Evolutionary conservation across 2,329 filamentous ascomycete genomes (phyloP), one percentile per base, ranked within the genome.

Genomic region (Magnaporthiopsis poae): DNA sequence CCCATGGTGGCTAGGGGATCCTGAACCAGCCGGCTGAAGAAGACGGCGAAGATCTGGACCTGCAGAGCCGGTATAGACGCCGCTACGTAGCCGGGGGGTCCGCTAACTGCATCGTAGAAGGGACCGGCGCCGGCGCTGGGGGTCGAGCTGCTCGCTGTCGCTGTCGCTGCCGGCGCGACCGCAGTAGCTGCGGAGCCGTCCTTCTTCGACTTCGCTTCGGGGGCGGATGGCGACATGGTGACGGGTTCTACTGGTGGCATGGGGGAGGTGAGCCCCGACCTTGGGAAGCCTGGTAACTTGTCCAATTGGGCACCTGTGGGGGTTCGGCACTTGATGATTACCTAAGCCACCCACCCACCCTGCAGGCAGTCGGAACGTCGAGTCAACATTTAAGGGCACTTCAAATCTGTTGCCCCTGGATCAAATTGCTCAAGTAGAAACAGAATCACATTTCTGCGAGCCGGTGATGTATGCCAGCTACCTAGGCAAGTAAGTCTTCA

Each of bases 201-300:
- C 52, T 66, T 62, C 61, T 63, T 61, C 61, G 67, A 66, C 65
- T 73, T 73, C 25, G 69, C 65, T 46, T 7, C 65, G 52, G 69
- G 65, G 27, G 73, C 60, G 21, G 73, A 59, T 27, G 62, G 69
- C n/a, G 74, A 70, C 74, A 74, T 75, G 56, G 72, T 75, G 68
- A 74, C 69, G 15, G 74, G 74, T 63, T 75, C 73, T 68, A 74
- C 68, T 29, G 74, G 73, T 29, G 74, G 74, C 73, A 74, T 75
- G 62, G 59, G 29, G 36, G 13, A 15, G n/a, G 62, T 65, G n/a
- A 27, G 46, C 46, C 46, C 46, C 46, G 21, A 56, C 46, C 46
- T 56, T 21, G 46, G 46, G 46, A 39, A 15, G 9, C 36, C 4
- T 11, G 5, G 46, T 18, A 52, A n/a, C 18, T 7, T 52, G 46